phyloP scores from a whole-genome alignment of 257 asterid species.

The Solanum sejunctum region DNA sequence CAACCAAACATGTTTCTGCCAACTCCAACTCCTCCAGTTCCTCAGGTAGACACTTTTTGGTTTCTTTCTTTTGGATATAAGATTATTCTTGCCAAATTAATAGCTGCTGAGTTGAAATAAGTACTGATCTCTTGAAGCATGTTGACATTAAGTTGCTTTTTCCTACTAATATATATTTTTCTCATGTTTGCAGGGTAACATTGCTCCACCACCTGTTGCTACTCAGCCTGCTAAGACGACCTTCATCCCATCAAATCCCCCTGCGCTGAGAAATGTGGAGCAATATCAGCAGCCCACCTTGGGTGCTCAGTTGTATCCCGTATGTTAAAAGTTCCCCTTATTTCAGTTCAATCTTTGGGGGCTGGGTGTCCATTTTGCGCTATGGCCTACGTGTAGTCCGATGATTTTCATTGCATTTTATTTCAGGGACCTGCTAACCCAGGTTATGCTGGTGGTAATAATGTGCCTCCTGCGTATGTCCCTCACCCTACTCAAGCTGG shows the following conservation, averaged over 20 bases:
- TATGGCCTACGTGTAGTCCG: background rate
- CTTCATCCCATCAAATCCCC: constrained; percentile 81
- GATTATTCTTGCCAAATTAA: background rate
- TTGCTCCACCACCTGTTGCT: constrained; percentile 55
- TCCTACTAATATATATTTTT: background rate
- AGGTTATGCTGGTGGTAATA: constrained; percentile 54
- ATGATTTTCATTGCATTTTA: constrained; percentile 3
- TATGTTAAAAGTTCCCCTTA: constrained; percentile 16
- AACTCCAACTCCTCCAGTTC: constrained; percentile 44
- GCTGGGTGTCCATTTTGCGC: background rate
- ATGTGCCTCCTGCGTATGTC: constrained; percentile 40
- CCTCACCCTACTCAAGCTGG: constrained; percentile 35
- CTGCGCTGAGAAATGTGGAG: constrained; percentile 50
- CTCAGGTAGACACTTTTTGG: constrained; percentile 26
- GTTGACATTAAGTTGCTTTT: background rate
- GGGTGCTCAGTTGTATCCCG: constrained; percentile 84
- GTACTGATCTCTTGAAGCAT: background rate
- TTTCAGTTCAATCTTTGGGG: background rate
- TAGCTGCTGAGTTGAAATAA: background rate
- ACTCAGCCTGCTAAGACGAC: constrained; percentile 48
- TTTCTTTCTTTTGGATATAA: background rate
- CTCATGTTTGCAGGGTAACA: constrained; percentile 39
- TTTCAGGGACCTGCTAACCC: constrained; percentile 45
- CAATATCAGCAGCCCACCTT: constrained; percentile 86
- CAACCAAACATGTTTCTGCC: constrained; percentile 75